phyloP scores from a whole-genome alignment of 1,139 yeast genomes.

The Candida sp. region DNA sequence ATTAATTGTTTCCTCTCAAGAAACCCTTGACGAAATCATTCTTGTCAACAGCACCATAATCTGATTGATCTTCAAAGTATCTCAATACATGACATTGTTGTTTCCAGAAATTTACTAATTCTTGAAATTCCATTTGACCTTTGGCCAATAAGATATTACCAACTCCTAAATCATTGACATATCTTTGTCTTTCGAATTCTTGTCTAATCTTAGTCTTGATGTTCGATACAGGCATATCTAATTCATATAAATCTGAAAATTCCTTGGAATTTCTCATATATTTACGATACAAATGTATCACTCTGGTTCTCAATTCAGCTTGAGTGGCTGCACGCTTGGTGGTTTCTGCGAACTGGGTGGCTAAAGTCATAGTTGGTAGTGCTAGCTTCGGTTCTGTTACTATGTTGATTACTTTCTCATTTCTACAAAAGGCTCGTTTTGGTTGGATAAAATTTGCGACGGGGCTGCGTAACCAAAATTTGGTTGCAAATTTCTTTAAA shows the following conservation, averaged over 20 bases:
- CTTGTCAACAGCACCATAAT: conserved; percentile 44
- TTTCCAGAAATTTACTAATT: conserved; percentile 86
- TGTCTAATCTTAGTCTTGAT: conserved; percentile 85
- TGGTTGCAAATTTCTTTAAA: background rate
- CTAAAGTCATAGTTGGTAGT: conserved; percentile 46
- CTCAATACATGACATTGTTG: conserved; percentile 84
- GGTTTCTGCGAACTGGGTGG: conserved; percentile 84
- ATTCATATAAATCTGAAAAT: conserved; percentile 67
- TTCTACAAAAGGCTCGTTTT: background rate
- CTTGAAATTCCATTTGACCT: conserved; percentile 93
- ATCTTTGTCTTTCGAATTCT: conserved; percentile 83
- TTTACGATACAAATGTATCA: conserved; percentile 69
- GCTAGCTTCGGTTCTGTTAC: background rate
- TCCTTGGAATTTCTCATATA: conserved; percentile 64
- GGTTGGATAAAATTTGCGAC: conserved; percentile 1
- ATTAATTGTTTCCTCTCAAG: conserved; percentile 50
- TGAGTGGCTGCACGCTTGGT: conserved; percentile 65
- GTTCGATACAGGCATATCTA: conserved; percentile 79
- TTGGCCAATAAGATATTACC: conserved; percentile 70
- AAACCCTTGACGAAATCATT: conserved; percentile 68
- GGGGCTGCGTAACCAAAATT: conserved; percentile 3
- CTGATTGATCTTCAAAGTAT: conserved; percentile 69
- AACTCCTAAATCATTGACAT: conserved; percentile 61
- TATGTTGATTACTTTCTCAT: background rate
- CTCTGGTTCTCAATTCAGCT: conserved; percentile 62